Evolutionary conservation across 768 basidiomycete genomes (phyloP).

Genomic region (Trametes maxima): DNA sequence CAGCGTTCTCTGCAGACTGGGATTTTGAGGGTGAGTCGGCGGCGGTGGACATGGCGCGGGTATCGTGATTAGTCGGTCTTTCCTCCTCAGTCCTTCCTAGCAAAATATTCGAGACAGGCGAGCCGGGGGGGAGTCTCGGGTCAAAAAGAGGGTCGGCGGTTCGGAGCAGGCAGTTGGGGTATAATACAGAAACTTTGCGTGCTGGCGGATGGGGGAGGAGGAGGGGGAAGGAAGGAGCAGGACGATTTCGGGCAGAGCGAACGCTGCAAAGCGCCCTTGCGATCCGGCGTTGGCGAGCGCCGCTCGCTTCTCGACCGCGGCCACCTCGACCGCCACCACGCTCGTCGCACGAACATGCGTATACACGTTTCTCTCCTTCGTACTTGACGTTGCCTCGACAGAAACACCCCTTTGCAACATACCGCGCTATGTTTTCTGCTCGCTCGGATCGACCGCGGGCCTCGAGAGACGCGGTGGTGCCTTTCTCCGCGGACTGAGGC

Average conservation of each 20-base stretch:
- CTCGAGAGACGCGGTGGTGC: too few species aligned
- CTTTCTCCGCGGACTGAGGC: too few species aligned
- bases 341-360: not conserved
- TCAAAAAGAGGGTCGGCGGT: constrained; percentile 4
- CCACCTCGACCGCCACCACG: not conserved
- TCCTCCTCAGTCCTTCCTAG: not conserved
- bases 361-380: not conserved
- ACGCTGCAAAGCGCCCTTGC: constrained; percentile 22
- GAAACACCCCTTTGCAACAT: too few species aligned
- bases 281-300: not conserved
- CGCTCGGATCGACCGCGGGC: too few species aligned
- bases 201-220: constrained; percentile 3
- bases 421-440: too few species aligned
- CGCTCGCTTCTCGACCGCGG: not conserved
- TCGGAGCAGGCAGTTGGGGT: constrained; percentile 12
- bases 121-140: not conserved
- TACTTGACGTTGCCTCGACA: too few species aligned
- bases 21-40: constrained; percentile 1
- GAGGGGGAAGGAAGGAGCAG: constrained; percentile 2
- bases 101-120: not conserved
- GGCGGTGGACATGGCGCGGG: constrained; percentile 18
- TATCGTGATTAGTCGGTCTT: constrained; percentile 1
- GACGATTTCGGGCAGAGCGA: constrained; percentile 19
- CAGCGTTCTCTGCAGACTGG: not conserved
- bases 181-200: constrained; percentile 15